Percentiles rank a stretch among this genome's conserved stretches.
These are phyloP conservation scores for Teunomyces tritomae DNA, from an alignment of 805 yeast genomes.

Conservation along the genomic window DNA sequence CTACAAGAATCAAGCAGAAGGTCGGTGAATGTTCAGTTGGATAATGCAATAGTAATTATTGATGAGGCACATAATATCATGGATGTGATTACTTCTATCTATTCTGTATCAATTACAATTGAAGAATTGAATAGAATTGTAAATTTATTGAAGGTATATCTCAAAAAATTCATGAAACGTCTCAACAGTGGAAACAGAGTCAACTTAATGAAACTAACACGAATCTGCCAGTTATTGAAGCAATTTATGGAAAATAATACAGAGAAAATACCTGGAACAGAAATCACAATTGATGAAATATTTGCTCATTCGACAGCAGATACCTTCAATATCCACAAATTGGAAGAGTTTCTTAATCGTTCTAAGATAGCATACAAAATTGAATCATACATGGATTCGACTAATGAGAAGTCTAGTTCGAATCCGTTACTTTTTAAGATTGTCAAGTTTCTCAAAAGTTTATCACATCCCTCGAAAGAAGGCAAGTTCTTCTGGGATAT, in stretches of 20 bases:
- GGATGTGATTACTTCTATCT: constrained; percentile 69
- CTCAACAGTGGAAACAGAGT: constrained; percentile 72
- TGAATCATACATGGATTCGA: constrained; percentile 59
- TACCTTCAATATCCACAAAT: constrained; percentile 61
- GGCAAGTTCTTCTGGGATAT: constrained; percentile 74
- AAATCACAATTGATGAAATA: constrained; percentile 50
- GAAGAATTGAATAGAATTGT: constrained; percentile 47
- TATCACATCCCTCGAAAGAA: constrained; percentile 73
- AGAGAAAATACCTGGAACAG: constrained; percentile 49
- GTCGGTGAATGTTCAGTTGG: constrained; percentile 55
- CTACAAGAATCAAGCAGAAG: constrained; percentile 60
- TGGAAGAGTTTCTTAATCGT: constrained; percentile 59
- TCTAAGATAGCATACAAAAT: constrained; percentile 83
- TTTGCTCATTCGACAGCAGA: constrained; percentile 65
- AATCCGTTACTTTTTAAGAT: constrained; percentile 66
- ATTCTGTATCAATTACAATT: constrained; percentile 57
- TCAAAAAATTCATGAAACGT: constrained; percentile 57
- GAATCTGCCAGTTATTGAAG: constrained; percentile 51
- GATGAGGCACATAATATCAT: constrained; percentile 92
- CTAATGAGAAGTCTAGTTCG: constrained; percentile 16
- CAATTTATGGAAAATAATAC: constrained; percentile 42
- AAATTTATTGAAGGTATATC: constrained; percentile 52
- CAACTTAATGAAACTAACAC: constrained; percentile 60
- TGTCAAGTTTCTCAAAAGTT: constrained; percentile 57
- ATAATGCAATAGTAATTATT: constrained; percentile 67